Evolutionary conservation across 306 rosid species (phyloP), one percentile per base, ranked within the genome.

Genomic region (Urtica urens): DNA sequence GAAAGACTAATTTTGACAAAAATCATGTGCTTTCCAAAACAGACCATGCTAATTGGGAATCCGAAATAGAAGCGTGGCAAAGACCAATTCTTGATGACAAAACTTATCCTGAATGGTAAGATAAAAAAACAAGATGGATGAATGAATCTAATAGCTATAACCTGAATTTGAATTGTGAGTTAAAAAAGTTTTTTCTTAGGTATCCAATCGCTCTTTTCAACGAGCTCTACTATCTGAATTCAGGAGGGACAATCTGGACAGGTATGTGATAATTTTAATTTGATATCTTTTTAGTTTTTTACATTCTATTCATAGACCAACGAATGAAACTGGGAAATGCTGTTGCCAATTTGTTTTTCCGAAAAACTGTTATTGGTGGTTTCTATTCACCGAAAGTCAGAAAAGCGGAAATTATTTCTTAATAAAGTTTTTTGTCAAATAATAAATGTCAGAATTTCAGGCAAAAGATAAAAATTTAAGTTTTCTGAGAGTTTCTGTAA

Each of bases 191-290:
- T 9, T 35, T 39, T 20, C 18, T 69, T 82, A 90, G 97, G 97
- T 90, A 90, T 54, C 87, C 87, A 16, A 48, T 66, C 54, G 84
- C 95, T 75, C 95, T 90, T 62, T 71, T 90, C 38, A 90, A 90
- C 59, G 97, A 84, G 78, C 93, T 90, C 30, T 84, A 90, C 73
- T 84, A 60, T 72, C 81, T 90, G 25, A 90, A 78, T 71, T 68
- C 97, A 12, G 97, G 97, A 48, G 95, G 95, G 10, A 64, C 95
- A 49, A 69, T 81, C 64, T 90, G 97, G 97, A 90, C 97, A 65
- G 97, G 95, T 90, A 81, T n/a, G n/a, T n/a, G n/a, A n/a, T n/a
- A n/a, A n/a, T n/a, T n/a, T n/a, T n/a, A n/a, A n/a, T n/a, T n/a
- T n/a, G n/a, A n/a, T n/a, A n/a, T n/a, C n/a, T n/a, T n/a, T n/a